A percentile compares a stretch with the other conserved stretches of the same genome.
These are phyloP conservation scores for Schizonepeta tenuifolia DNA, from an alignment of 257 asterid genomes.

Conservation along the genomic window DNA sequence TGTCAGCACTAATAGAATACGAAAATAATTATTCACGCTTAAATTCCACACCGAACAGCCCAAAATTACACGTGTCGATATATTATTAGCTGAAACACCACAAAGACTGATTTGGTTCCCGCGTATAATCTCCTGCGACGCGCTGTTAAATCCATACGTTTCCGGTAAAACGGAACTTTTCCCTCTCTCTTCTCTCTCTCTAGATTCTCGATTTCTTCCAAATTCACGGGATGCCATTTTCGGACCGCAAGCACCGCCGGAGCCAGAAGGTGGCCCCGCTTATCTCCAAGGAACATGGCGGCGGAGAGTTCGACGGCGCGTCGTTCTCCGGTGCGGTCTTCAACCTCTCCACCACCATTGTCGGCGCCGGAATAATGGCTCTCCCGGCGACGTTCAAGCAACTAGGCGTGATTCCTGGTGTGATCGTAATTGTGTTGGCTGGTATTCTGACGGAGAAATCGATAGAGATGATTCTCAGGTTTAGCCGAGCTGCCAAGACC, in stretches of 20 bases:
- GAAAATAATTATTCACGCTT: neutral
- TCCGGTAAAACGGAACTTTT: neutral
- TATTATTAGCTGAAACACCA: conserved; percentile 3
- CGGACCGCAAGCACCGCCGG: conserved; percentile 73
- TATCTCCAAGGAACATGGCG: conserved; percentile 55
- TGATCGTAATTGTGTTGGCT: conserved; percentile 62
- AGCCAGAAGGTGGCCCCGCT: conserved; percentile 62
- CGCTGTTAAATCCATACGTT: conserved; percentile 17
- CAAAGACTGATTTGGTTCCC: conserved; percentile 22
- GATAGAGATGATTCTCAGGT: conserved; percentile 70
- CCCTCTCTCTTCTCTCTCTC: neutral
- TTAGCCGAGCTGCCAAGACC: conserved; percentile 68
- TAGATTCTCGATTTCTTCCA: conserved; percentile 24
- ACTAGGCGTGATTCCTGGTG: conserved; percentile 72
- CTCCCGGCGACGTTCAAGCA: conserved; percentile 84
- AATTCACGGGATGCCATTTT: conserved; percentile 46
- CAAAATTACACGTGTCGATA: conserved; percentile 5
- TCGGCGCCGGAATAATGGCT: conserved; percentile 95
- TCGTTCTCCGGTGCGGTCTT: conserved; percentile 82
- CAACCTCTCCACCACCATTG: conserved; percentile 83
- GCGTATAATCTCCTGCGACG: conserved; percentile 43
- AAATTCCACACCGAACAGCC: neutral
- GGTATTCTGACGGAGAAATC: conserved; percentile 80
- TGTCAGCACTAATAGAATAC: no score
- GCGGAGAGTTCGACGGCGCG: conserved; percentile 56